Evolutionary conservation across 1,284 basidiomycete species (phyloP), one percentile per base, ranked within the genome.

Genomic region (Hemileia vastatrix): DNA sequence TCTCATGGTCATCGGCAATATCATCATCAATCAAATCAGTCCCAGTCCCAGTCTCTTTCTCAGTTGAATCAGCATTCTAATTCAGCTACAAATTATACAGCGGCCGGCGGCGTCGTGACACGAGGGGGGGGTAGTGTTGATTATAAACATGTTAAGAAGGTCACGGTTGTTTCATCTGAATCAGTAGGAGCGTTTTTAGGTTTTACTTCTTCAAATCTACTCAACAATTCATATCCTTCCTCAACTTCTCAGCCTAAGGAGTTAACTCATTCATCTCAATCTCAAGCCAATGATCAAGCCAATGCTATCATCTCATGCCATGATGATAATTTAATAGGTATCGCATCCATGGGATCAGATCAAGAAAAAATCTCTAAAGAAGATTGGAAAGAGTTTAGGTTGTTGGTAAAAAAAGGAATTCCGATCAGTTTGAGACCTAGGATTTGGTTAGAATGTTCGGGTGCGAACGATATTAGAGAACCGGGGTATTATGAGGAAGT

Each of bases 401-500:
- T 83, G 57, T 79, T 98, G 2, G 84, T 94, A 23, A 79, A 88
- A 55, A 82, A 80, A 52, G 95, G 95, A 0, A 87, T 97, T 21
- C 94, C 94, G 6, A 81, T 97, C 24, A 83, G 82, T 40, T 93
- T 94, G 72, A 83, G 94, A 6, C 81, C 86, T 27, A 91, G 50
- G 33, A 74, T 78, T 54, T 93, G 90, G 88, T 77, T 87, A 61
- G 94, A 98, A 77, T 95, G 90, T 74, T 90, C 86, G 64, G 91
- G 92, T 0, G 92, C 87, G 0, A 80, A 89, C 69, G 92, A 96
- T 75, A 85, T 92, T 78, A 83, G 84, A 63, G 91, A 96, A 70
- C 94, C 94, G 0, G 94, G 95, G 1, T 77, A 88, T 64, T 98
- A 96, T 74, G 80, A 83, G 56, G 94, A 97, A 73, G 77, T 97